These are phyloP conservation scores for Rhizopogon vulgaris DNA, from an alignment of 768 basidiomycete genomes.

Conservation along the genomic window DNA sequence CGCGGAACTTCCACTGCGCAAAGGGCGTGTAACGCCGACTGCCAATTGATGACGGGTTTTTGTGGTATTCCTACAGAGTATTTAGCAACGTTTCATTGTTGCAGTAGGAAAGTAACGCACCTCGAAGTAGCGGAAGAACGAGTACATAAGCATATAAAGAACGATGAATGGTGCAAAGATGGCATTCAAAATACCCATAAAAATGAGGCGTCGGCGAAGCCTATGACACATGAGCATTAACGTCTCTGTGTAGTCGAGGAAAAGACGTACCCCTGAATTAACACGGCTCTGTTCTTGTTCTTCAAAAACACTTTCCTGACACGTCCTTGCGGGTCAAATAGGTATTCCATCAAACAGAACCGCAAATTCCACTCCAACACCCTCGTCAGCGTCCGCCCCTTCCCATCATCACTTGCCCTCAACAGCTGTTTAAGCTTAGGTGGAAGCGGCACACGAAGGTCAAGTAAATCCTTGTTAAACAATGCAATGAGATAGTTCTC, in stretches of 20 bases:
- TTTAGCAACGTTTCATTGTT: not conserved
- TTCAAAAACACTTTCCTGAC: conserved; percentile 91
- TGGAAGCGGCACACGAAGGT: conserved; percentile 81
- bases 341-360: conserved; percentile 91
- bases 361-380: conserved; percentile 96
- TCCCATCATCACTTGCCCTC: conserved; percentile 43
- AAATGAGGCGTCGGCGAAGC: conserved; percentile 79
- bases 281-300: conserved; percentile 65
- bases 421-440: conserved; percentile 45
- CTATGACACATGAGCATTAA: conserved; percentile 33
- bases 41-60: conserved; percentile 93
- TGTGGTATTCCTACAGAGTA: conserved; percentile 86
- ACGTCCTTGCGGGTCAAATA: conserved; percentile 86
- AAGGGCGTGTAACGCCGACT: conserved; percentile 90
- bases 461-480: conserved; percentile 94
- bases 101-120: conserved; percentile 35
- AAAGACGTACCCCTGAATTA: conserved; percentile 75
- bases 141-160: conserved; percentile 93
- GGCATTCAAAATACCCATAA: conserved; percentile 95
- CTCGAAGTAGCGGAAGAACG: conserved; percentile 99
- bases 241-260: not conserved
- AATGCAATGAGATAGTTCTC: conserved; percentile 98
- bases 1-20: conserved; percentile 97
- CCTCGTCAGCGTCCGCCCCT: conserved; percentile 77
- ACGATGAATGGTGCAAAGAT: conserved; percentile 97